Conservation (phyloP, 805 yeast species). For the Sugiyamaella lignohabitans region DNA sequence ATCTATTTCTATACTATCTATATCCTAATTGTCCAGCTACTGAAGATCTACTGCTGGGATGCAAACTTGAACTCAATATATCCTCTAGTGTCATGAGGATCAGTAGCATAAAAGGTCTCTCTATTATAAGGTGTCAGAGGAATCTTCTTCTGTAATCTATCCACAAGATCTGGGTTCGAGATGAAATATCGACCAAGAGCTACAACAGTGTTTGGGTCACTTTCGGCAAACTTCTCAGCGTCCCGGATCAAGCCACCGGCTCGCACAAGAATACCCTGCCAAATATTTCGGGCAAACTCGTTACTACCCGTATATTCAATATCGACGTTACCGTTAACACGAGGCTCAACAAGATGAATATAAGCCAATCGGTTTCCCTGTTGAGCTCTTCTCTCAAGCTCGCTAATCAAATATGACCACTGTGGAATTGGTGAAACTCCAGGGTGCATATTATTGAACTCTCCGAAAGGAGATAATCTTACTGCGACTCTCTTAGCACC, state of each 20-base stretch:
- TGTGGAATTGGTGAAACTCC: conserved; percentile 33
- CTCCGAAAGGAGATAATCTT: conserved; percentile 36
- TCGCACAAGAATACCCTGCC: conserved; percentile 37
- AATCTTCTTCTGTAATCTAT: conserved; percentile 37
- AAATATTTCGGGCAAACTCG: not conserved
- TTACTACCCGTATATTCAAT: not conserved
- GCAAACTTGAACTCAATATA: too few species aligned
- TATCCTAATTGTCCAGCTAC: too few species aligned
- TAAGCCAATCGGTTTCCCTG: conserved; percentile 37
- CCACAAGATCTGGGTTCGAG: conserved; percentile 50
- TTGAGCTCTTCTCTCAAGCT: conserved; percentile 36
- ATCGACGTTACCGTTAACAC: conserved; percentile 25
- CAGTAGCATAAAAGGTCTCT: conserved; percentile 44
- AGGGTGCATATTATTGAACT: conserved; percentile 24
- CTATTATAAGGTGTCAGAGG: conserved; percentile 43
- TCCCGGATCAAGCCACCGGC: conserved; percentile 18
- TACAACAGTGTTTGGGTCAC: conserved; percentile 21
- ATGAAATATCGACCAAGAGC: conserved; percentile 46
- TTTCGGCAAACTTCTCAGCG: conserved; percentile 14
- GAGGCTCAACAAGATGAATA: conserved; percentile 42
- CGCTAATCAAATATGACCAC: conserved; percentile 34
- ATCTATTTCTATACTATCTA: too few species aligned
- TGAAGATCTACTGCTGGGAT: too few species aligned
- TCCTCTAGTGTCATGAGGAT: too few species aligned
- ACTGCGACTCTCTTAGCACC: conserved; percentile 34